Conservation (phyloP, 1,284 basidiomycete genomes). For the Golubevia pallescens region DNA sequence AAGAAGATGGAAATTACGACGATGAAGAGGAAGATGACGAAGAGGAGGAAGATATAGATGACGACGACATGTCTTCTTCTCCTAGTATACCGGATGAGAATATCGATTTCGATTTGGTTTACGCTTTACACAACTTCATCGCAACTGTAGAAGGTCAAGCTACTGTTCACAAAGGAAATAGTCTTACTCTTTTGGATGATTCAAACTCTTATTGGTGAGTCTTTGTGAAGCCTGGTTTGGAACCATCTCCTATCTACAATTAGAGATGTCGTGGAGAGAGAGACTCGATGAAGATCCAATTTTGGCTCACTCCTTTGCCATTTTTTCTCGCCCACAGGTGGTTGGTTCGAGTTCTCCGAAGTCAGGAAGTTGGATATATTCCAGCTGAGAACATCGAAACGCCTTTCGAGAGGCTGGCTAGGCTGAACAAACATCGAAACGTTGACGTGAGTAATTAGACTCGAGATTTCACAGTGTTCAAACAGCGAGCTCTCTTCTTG, state of each 20-base stretch:
- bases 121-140: slow-evolving; percentile 62
- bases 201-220: slow-evolving; percentile 60
- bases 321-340: slow-evolving; percentile 18
- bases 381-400: slow-evolving; percentile 99
- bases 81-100: slow-evolving; percentile 64
- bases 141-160: slow-evolving; percentile 63
- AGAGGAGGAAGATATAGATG: slow-evolving; percentile 45
- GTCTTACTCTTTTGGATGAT: slow-evolving; percentile 61
- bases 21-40: slow-evolving; percentile 51
- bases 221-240: too few species aligned
- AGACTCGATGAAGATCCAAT: too few species aligned
- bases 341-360: slow-evolving; percentile 60
- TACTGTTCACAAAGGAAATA: slow-evolving; percentile 63
- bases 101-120: slow-evolving; percentile 64
- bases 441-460: slow-evolving; percentile 91
- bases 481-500: too few species aligned
- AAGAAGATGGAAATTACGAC: slow-evolving; percentile 8
- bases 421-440: slow-evolving; percentile 96
- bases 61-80: slow-evolving; percentile 59
- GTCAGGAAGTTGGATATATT: slow-evolving; percentile 97
- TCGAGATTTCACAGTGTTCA: too few species aligned
- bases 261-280: too few species aligned
- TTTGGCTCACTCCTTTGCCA: background rate
- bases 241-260: too few species aligned
- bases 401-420: slow-evolving; percentile 90